Evolutionary conservation across 441 rosid species (phyloP), one percentile per base, ranked within the genome.

Genomic region (Populus tomentosa): DNA sequence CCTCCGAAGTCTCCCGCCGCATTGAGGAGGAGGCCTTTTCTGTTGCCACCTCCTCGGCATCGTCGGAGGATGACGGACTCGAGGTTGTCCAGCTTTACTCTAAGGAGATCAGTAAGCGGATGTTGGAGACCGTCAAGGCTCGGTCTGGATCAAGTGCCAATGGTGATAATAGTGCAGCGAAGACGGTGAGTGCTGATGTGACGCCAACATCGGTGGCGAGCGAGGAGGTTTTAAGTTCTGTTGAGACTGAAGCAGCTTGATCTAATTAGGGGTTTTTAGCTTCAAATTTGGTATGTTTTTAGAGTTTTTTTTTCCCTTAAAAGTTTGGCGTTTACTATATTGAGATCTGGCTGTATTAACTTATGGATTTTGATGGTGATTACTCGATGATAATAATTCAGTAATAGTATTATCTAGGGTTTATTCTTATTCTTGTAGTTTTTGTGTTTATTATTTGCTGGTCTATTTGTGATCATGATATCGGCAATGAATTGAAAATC

Each of bases 61-160:
- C 89, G 5, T 76, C 81, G 13, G 97, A 88, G 23, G 93, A 88
- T 26, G 94, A 94, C 33, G 97, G 94, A 69, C 86, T 92, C 86
- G 94, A 94, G 92, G 86, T 89, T 81, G 92, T 96, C 71, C 92
- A 89, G 90, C 79, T 86, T 67, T 96, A 96, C 61, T 91, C 98
- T 72, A 90, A 86, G 80, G 99, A 96, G 89, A 91, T 96, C 82
- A 92, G 97, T 82, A 92, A 87, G 78, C 91, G 94, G 35, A 90
- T 96, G 97, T 90, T 96, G 69, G 92, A 89, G 0, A 73, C 90
- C 18, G 90, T 94, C 75, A 96, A 96, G 80, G 81, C 80, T 76
- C 85, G 91, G 46, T 69, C 88, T 32, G 85, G 75, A 7, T 35
- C 84, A 2, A 79, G 70, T 0, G 64, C 82, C n/a, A 80, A 82